phyloP scores from a whole-genome alignment of 1,139 yeast species.

The Yamadazyma sp. region DNA sequence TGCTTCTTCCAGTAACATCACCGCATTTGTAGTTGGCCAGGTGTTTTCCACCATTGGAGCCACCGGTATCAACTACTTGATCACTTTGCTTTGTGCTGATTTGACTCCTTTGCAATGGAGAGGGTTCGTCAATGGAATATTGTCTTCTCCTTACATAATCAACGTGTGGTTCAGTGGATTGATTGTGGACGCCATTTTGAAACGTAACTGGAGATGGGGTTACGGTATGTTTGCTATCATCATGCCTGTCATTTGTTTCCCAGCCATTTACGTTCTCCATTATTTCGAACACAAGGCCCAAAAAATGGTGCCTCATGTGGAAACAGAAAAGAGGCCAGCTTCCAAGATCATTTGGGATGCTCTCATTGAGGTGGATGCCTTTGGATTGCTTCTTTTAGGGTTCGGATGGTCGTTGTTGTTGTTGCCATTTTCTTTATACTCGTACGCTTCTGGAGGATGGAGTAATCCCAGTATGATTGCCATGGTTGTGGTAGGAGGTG shows the following conservation, averaged over 20 bases:
- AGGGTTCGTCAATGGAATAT: conserved; percentile 22
- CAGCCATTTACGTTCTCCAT: conserved; percentile 26
- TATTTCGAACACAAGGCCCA: conserved; percentile 24
- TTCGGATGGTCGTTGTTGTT: conserved; percentile 33
- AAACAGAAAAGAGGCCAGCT: conserved; percentile 4
- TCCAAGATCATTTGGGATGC: conserved; percentile 3
- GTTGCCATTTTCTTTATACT: conserved; percentile 32
- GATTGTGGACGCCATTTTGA: conserved; percentile 25
- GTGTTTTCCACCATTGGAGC: conserved; percentile 29
- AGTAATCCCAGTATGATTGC: conserved; percentile 36
- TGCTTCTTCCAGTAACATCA: conserved; percentile 25
- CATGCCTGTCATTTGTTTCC: conserved; percentile 28
- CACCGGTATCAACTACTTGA: conserved; percentile 20
- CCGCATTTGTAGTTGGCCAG: conserved; percentile 31
- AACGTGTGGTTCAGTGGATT: conserved; percentile 33
- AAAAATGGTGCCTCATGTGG: conserved; percentile 5
- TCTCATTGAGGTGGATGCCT: conserved; percentile 26
- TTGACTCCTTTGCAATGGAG: conserved; percentile 35
- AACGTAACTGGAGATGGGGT: conserved; percentile 41
- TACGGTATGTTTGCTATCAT: conserved; percentile 40
- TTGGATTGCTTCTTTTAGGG: conserved; percentile 33
- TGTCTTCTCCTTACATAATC: conserved; percentile 28
- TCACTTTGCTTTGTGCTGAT: conserved; percentile 26
- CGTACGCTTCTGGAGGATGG: conserved; percentile 27
- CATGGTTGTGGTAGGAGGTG: conserved; percentile 33